Evolutionary conservation across 2,329 filamentous ascomycete genomes (phyloP).

Genomic region (Arachnomyces sp.): DNA sequence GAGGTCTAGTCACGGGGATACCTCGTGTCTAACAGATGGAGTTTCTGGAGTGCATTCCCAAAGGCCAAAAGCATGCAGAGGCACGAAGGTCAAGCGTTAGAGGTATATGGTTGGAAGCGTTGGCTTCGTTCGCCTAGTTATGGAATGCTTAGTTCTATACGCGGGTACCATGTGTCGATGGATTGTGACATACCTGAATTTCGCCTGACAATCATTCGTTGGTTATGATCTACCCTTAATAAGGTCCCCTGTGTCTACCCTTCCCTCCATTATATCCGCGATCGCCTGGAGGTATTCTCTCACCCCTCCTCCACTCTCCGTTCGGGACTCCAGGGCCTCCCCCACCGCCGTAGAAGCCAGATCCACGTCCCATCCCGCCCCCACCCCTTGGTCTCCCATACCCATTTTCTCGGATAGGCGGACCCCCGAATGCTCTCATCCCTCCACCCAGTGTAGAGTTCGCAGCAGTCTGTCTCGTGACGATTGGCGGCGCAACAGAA

Average conservation of each 20-base stretch:
- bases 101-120: no score
- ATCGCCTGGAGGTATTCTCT: conserved; percentile 34
- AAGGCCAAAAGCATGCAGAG: no score
- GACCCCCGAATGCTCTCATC: conserved; percentile 29
- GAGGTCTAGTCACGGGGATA: no score
- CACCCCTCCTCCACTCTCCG: conserved; percentile 43
- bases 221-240: conserved; percentile 17
- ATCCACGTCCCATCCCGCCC: conserved; percentile 32
- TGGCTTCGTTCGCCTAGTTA: no score
- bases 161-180: no score
- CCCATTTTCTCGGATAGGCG: conserved; percentile 35
- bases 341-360: conserved; percentile 24
- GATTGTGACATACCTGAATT: conserved; percentile 12
- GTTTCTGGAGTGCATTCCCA: no score
- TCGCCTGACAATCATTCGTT: neutral
- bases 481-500: conserved; percentile 56
- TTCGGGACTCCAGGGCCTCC: conserved; percentile 32
- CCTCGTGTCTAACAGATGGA: no score
- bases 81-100: no score
- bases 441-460: conserved; percentile 32
- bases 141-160: no score
- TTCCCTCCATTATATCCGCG: conserved; percentile 28
- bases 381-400: conserved; percentile 33
- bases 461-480: conserved; percentile 41
- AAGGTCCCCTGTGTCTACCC: conserved; percentile 26